Conservation (phyloP, 495 filamentous ascomycete genomes). For the Lentithecium fluviatile region DNA sequence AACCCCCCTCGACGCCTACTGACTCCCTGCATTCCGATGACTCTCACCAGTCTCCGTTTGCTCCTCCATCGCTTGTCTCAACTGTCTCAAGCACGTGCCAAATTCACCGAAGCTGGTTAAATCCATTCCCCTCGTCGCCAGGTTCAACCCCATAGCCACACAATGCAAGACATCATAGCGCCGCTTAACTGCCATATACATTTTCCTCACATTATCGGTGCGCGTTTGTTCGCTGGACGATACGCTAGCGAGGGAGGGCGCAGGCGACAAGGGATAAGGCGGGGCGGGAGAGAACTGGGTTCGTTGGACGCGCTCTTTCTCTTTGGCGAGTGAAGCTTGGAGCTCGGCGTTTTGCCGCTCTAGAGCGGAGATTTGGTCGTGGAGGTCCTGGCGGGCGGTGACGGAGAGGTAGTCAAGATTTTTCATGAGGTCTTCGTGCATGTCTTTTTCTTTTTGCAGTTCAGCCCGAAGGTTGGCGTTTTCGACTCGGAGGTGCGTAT, state of each 20-base stretch:
- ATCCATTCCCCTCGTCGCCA: slow-evolving; percentile 1
- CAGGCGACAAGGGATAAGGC: not conserved
- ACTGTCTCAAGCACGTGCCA: slow-evolving; percentile 5
- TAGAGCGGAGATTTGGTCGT: no score
- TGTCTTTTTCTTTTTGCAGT: not conserved
- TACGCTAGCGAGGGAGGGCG: not conserved
- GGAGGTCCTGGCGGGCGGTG: no score
- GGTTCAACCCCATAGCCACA: not conserved
- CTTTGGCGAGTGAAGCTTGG: no score
- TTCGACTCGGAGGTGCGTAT: not conserved
- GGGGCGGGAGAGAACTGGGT: not conserved
- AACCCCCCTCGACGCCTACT: no score
- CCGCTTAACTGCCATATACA: slow-evolving; percentile 11
- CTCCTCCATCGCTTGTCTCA: slow-evolving; percentile 5
- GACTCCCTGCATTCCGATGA: no score
- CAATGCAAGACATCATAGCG: slow-evolving; percentile 9
- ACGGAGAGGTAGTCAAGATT: not conserved
- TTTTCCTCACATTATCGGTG: slow-evolving; percentile 10
- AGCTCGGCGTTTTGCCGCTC: no score
- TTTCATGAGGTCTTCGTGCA: not conserved
- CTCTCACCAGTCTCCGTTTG: no score
- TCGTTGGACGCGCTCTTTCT: not conserved
- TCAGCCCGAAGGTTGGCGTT: not conserved
- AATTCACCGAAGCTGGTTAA: slow-evolving; percentile 12
- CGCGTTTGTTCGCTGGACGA: not conserved